phyloP scores from a whole-genome alignment of 768 basidiomycete genomes.

The Naganishia antarctica region DNA sequence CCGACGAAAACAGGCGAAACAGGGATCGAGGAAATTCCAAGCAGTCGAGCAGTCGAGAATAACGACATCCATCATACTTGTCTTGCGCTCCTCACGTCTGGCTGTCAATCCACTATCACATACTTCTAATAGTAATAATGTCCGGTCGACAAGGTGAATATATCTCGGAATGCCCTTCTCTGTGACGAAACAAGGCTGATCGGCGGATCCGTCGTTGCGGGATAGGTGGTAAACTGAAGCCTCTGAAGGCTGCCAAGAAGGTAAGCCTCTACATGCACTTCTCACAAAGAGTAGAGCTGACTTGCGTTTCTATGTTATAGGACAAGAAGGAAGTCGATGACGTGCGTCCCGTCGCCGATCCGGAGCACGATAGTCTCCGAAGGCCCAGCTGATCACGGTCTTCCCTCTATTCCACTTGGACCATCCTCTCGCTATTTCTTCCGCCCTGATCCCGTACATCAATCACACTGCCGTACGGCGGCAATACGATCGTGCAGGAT shows the following conservation, averaged over 20 bases:
- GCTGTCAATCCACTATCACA: no score
- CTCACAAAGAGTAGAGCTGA: neutral
- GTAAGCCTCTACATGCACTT: neutral
- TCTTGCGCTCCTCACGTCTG: no score
- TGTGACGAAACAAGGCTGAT: neutral
- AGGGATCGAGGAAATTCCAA: no score
- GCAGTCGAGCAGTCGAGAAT: no score
- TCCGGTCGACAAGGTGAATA: constrained; percentile 11
- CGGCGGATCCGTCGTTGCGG: neutral
- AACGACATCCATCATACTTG: no score
- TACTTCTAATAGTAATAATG: neutral
- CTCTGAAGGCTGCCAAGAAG: constrained; percentile 37
- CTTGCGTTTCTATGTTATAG: neutral
- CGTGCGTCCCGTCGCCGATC: neutral
- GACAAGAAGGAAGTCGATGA: constrained; percentile 10
- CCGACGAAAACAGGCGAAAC: no score
- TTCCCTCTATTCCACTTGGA: neutral
- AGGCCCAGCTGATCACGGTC: neutral
- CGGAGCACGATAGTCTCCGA: neutral
- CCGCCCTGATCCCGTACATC: no score
- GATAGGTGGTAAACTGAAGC: constrained; percentile 36
- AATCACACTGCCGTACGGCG: neutral
- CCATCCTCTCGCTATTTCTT: neutral
- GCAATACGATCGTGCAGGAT: constrained; percentile 20
- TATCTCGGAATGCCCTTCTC: no score